Conservation (phyloP, 768 basidiomycete genomes). For the Epithele typhae region DNA sequence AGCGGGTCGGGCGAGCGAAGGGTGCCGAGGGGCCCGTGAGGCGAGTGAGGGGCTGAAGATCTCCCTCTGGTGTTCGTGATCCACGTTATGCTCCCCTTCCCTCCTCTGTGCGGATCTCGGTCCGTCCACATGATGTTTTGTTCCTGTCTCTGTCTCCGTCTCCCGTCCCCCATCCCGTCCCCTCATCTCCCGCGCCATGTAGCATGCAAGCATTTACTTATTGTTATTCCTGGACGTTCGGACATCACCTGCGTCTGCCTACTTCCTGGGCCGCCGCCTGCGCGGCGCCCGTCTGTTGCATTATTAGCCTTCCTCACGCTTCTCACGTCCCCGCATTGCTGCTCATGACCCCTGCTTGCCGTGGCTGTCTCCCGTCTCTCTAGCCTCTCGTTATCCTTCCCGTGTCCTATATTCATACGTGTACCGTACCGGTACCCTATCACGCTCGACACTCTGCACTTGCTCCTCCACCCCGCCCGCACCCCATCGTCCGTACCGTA, state of each 20-base stretch:
- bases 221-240: too few relatives aligned
- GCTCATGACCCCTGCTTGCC: neutral
- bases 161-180: neutral
- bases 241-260: too few relatives aligned
- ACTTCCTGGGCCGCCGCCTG: too few relatives aligned
- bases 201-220: too few relatives aligned
- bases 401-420: constrained; percentile 1
- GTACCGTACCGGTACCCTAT: neutral
- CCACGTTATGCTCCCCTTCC: neutral
- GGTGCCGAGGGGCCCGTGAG: constrained; percentile 4
- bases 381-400: neutral
- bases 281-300: constrained; percentile 11
- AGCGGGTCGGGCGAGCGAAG: constrained; percentile 21
- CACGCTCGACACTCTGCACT: too few relatives aligned
- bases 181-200: neutral
- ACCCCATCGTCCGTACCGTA: too few relatives aligned
- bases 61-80: neutral
- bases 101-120: neutral
- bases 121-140: too few relatives aligned
- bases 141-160: neutral
- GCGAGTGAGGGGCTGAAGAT: too few relatives aligned
- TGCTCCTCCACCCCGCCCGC: too few relatives aligned
- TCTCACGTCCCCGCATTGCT: constrained; percentile 2
- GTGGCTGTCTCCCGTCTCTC: neutral
- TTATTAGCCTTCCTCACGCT: constrained; percentile 5